A percentile compares a stretch with the other conserved stretches of the same genome.
Conservation (phyloP, 257 asterid species). For the Henckelia pumila region DNA sequence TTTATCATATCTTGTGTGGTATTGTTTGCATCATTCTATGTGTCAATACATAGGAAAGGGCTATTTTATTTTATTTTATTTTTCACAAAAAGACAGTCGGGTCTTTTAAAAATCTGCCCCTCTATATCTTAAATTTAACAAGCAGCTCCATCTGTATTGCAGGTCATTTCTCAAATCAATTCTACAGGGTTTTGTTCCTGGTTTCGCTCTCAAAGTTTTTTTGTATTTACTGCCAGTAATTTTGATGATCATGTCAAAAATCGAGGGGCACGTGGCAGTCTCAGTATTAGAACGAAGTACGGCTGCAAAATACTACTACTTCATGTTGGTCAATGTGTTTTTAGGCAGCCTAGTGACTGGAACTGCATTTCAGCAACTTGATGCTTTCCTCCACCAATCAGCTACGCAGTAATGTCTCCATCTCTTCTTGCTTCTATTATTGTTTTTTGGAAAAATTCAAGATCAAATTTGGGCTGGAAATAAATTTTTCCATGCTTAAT, state of each 20-base stretch:
- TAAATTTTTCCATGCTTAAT: neutral
- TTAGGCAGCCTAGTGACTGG: slow-evolving; percentile 93
- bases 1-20: neutral
- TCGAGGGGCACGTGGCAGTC: slow-evolving; percentile 84
- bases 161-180: slow-evolving; percentile 82
- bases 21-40: neutral
- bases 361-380: slow-evolving; percentile 95
- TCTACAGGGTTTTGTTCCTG: slow-evolving; percentile 97
- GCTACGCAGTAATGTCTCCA: slow-evolving; percentile 62
- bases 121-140: slow-evolving; percentile 9
- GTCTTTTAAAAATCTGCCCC: neutral
- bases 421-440: neutral
- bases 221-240: slow-evolving; percentile 60
- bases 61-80: too few species aligned
- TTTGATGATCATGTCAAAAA: slow-evolving; percentile 82
- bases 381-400: slow-evolving; percentile 88
- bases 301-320: slow-evolving; percentile 91
- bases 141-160: slow-evolving; percentile 32
- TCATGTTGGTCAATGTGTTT: slow-evolving; percentile 92
- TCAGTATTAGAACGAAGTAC: slow-evolving; percentile 81
- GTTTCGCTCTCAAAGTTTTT: slow-evolving; percentile 80
- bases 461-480: neutral
- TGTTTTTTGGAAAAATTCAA: slow-evolving; percentile 8
- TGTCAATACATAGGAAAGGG: neutral
- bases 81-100: too few species aligned